Conservation (phyloP, 768 basidiomycete genomes). For the Phylloporus scabripes region DNA sequence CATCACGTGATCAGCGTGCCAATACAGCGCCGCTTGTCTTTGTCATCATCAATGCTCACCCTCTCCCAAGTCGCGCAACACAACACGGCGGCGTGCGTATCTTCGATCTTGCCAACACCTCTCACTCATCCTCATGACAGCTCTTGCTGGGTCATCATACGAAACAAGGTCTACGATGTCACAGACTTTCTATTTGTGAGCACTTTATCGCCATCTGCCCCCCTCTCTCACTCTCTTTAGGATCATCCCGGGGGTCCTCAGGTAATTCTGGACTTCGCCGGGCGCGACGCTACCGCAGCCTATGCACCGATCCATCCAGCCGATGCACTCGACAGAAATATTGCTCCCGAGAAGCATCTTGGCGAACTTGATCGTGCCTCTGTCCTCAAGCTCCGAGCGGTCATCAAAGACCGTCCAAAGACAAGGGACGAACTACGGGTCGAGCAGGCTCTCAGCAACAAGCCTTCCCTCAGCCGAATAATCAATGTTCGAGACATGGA, state of each 20-base stretch:
- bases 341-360: constrained; percentile 66
- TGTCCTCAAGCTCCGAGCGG: constrained; percentile 32
- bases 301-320: constrained; percentile 84
- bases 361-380: constrained; percentile 55
- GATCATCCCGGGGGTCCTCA: constrained; percentile 78
- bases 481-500: constrained; percentile 81
- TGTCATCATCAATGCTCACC: constrained; percentile 26
- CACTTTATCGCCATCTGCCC: not conserved
- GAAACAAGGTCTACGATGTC: constrained; percentile 79
- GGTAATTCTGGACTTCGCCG: constrained; percentile 80
- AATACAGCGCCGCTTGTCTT: not conserved
- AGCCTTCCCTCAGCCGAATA: constrained; percentile 64
- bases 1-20: constrained; percentile 32
- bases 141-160: constrained; percentile 83
- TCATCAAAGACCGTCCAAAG: constrained; percentile 39
- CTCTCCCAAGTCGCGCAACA: constrained; percentile 58
- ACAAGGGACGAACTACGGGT: constrained; percentile 70
- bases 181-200: constrained; percentile 68
- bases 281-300: constrained; percentile 73
- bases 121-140: constrained; percentile 32
- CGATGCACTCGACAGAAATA: constrained; percentile 68
- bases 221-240: constrained; percentile 30
- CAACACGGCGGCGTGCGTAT: constrained; percentile 44
- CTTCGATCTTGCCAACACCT: not conserved
- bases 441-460: constrained; percentile 50